A percentile compares a stretch with the other conserved stretches of the same genome.
phyloP scores from a whole-genome alignment of 441 rosid genomes.

The Breynia disticha region DNA sequence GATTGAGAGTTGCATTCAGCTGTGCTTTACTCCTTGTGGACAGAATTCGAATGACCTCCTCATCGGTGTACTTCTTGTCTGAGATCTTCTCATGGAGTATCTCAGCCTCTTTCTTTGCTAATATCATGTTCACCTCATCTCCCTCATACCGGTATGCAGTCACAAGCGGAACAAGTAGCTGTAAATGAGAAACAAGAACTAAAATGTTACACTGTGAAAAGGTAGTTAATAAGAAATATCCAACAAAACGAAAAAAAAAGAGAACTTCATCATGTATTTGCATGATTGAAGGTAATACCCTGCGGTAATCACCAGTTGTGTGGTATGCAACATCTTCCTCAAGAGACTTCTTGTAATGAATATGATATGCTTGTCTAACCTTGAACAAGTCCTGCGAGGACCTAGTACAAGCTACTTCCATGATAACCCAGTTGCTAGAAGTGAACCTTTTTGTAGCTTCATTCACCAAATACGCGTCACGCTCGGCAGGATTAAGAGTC shows the following conservation, averaged over 20 bases:
- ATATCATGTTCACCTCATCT: conserved; percentile 48
- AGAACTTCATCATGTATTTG: neutral
- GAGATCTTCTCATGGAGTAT: conserved; percentile 57
- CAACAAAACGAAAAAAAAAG: no score
- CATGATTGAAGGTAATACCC: conserved; percentile 30
- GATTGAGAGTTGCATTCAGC: conserved; percentile 59
- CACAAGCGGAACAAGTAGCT: conserved; percentile 80
- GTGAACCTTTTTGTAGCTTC: conserved; percentile 69
- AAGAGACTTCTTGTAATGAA: conserved; percentile 65
- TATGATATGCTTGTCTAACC: conserved; percentile 71
- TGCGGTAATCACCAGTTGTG: conserved; percentile 71
- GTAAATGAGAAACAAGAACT: conserved; percentile 13
- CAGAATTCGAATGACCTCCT: conserved; percentile 59
- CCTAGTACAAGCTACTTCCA: conserved; percentile 85
- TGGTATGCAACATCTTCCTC: conserved; percentile 94
- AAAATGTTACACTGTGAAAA: no score
- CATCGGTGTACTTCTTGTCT: conserved; percentile 48
- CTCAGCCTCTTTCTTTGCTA: conserved; percentile 74
- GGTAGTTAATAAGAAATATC: no score
- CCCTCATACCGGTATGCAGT: conserved; percentile 71
- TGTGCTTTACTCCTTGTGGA: conserved; percentile 76
- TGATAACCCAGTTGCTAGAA: conserved; percentile 62
- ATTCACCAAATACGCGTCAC: conserved; percentile 67
- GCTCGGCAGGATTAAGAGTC: conserved; percentile 68
- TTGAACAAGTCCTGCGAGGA: conserved; percentile 48